A percentile compares a stretch with the other conserved stretches of the same genome.
These are phyloP conservation scores for Fallopia convolvulus DNA, from an alignment of 148 eudicot species.

Conservation along the genomic window DNA sequence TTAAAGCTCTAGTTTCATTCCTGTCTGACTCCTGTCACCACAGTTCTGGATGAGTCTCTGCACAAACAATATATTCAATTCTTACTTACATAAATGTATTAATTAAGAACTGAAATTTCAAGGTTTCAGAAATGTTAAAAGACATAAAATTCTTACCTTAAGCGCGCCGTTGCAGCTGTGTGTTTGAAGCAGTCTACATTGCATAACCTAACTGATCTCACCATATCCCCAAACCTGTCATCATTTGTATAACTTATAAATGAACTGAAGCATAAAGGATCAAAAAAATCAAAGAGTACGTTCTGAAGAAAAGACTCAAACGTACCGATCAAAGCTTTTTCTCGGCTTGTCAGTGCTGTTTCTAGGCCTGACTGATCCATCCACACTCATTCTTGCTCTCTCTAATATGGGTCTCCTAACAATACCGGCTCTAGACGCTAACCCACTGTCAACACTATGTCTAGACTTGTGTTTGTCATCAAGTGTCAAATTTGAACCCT, in stretches of 20 bases:
- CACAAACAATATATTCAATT: not conserved
- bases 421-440: not conserved
- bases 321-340: constrained; percentile 65
- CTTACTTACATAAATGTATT: not conserved
- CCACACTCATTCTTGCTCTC: constrained; percentile 36
- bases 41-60: not conserved
- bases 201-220: constrained; percentile 56
- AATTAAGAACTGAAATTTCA: not conserved
- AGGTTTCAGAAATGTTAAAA: not conserved
- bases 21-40: not conserved
- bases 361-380: constrained; percentile 24
- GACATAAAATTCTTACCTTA: not conserved
- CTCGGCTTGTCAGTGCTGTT: constrained; percentile 34
- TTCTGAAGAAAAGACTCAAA: constrained; percentile 15
- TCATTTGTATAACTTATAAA: constrained; percentile 2
- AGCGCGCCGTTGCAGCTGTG: constrained; percentile 16
- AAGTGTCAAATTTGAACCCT: constrained; percentile 11
- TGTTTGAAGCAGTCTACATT: constrained; percentile 66
- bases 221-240: constrained; percentile 65
- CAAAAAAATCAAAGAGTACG: not conserved
- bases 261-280: not conserved
- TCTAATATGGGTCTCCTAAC: constrained; percentile 6
- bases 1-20: no score
- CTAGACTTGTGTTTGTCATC: constrained; percentile 15
- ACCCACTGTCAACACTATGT: constrained; percentile 19